phyloP scores from a whole-genome alignment of 202 grass and related monocot genomes.

The Musa balbisiana region DNA sequence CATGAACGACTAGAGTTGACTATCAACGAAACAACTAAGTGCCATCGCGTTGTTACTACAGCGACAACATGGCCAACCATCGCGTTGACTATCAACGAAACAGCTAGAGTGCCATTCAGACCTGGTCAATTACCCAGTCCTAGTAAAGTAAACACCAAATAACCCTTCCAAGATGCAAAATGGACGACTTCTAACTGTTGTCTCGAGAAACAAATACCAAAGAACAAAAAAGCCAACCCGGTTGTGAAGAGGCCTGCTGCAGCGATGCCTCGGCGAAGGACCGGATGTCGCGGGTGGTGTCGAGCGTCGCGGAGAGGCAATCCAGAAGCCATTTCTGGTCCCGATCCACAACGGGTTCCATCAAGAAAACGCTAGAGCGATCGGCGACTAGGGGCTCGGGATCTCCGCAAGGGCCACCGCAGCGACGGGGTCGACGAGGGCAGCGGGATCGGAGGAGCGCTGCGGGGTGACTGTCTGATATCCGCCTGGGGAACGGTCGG shows the following conservation, averaged over 20 bases:
- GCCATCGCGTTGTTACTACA: too few relatives aligned
- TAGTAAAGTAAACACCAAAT: neutral
- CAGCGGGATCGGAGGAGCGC: neutral
- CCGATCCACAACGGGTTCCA: constrained; percentile 34
- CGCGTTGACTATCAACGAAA: too few relatives aligned
- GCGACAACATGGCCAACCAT: too few relatives aligned
- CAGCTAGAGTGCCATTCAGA: too few relatives aligned
- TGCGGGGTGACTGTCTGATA: neutral
- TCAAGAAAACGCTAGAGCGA: neutral
- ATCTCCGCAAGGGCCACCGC: neutral
- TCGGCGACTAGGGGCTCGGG: neutral
- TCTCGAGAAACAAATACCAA: neutral
- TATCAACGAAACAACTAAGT: too few relatives aligned
- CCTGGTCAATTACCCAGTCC: neutral
- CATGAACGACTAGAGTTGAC: neutral
- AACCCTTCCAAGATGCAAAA: neutral
- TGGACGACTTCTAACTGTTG: too few relatives aligned
- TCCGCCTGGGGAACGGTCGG: neutral
- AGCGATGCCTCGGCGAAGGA: constrained; percentile 87
- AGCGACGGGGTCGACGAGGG: neutral
- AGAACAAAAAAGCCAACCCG: constrained; percentile 33
- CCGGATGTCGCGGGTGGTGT: constrained; percentile 69
- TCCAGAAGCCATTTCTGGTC: constrained; percentile 93
- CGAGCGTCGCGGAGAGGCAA: constrained; percentile 70
- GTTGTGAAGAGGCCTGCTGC: constrained; percentile 62